phyloP scores from a whole-genome alignment of 208 protist genomes.

The Plasmodiophora brassicae region DNA sequence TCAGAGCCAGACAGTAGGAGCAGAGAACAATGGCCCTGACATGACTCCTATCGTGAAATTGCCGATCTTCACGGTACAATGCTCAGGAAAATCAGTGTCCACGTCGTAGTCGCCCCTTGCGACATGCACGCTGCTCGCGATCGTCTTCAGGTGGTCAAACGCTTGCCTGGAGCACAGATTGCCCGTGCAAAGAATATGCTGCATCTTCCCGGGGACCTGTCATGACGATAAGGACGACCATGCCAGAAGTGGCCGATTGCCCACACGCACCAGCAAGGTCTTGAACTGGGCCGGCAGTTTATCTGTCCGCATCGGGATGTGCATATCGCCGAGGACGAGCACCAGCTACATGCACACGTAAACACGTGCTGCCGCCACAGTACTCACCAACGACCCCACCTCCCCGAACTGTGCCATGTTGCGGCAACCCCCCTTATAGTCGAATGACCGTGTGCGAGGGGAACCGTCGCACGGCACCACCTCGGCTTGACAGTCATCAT shows the following conservation, averaged over 20 bases:
- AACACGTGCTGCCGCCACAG: background rate
- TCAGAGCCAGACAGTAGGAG: background rate
- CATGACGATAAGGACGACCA: background rate
- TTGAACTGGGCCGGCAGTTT: constrained; percentile 88
- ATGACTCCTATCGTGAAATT: constrained; percentile 35
- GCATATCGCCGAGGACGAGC: constrained; percentile 95
- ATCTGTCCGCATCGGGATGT: constrained; percentile 89
- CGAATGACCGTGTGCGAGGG: too few species aligned
- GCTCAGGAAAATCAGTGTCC: constrained; percentile 21
- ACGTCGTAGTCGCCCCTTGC: constrained; percentile 49
- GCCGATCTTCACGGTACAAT: background rate
- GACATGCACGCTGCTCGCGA: constrained; percentile 88
- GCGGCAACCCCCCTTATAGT: too few species aligned
- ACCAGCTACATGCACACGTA: constrained; percentile 69
- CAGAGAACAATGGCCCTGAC: background rate
- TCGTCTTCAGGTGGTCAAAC: constrained; percentile 87
- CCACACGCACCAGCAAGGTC: constrained; percentile 76
- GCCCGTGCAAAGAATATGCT: constrained; percentile 94
- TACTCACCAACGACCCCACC: background rate
- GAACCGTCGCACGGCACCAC: too few species aligned
- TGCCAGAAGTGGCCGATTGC: background rate
- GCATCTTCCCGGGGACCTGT: constrained; percentile 86
- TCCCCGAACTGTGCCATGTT: background rate
- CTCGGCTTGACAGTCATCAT: too few species aligned
- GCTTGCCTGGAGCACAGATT: constrained; percentile 88